Base-by-base conservation (phyloP, 2,329 filamentous ascomycete genomes). In the Stagonosporopsis tanaceti region DNA sequence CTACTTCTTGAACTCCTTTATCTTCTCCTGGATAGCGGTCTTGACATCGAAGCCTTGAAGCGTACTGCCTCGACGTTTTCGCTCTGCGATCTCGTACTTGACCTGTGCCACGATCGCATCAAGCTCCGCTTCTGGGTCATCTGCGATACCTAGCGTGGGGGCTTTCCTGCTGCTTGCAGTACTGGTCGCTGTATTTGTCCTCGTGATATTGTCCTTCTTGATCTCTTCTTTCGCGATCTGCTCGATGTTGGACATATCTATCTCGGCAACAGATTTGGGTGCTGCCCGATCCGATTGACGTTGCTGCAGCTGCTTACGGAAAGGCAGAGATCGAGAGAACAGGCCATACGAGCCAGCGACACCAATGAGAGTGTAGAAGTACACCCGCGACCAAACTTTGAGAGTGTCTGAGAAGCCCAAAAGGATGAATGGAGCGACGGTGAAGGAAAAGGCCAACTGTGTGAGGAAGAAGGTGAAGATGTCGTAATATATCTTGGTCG, bases 401-500 rank as follows among this genome's bases (percentile, higher is more conserved):
- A 96, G 76, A 9, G 89, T 93, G 59, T 87, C 85, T 17, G 81
- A 78, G 63, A 97, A 87, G 22, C 82, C 83, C 24, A 99, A 88
- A 37, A 97, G 81, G 41, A 97, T 85, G 77, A 99, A 99, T 0
- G 95, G 95, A 0, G 89, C 84, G 0, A 89, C 91, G 50, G 87
- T 86, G 76, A 96, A 99, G 44, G 89, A 89, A 76, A 98, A 93
- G 2, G 87, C 86, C n/a, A 89, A 73, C 74, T 97, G 93, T 0
- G 93, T 97, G 12, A 86, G 82, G 25, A 96, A 50, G 77, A 86
- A 91, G 56, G 89, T 91, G 60, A 87, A 81, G 46, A 92, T 71
- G 71, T 99, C 95, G 78, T 99, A 99, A 79, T 92, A 94, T 60
- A 83, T 86, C 77, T 99, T 99, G 69, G 87, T 50, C 84, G 84